Evolutionary conservation across 2,329 filamentous ascomycete genomes (phyloP).

Genomic region (Calycina herbarum): DNA sequence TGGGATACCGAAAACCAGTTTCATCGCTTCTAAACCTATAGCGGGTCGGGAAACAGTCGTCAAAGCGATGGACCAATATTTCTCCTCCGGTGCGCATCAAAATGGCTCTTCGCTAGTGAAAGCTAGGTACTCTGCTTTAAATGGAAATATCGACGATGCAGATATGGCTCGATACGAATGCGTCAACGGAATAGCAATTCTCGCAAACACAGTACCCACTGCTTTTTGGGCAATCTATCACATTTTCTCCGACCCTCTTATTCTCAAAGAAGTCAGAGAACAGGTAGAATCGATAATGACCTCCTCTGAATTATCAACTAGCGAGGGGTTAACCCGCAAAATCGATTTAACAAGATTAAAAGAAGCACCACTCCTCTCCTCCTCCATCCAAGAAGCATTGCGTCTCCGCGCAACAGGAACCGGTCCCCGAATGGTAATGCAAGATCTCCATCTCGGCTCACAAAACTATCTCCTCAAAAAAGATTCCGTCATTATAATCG

Average conservation of each 20-base stretch:
- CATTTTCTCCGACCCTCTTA: neutral
- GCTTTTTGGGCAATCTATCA: conserved; percentile 8
- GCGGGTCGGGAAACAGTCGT: neutral
- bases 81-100: neutral
- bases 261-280: conserved; percentile 1
- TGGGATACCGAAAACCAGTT: neutral
- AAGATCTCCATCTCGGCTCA: neutral
- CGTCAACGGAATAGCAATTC: conserved; percentile 6
- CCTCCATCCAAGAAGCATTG: conserved; percentile 6
- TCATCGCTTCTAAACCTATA: neutral
- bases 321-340: neutral
- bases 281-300: neutral
- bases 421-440: conserved; percentile 6
- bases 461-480: conserved; percentile 4
- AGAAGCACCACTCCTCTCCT: conserved; percentile 7
- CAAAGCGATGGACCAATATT: neutral
- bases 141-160: neutral
- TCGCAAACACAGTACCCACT: conserved; percentile 4
- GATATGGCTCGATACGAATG: neutral
- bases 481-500: conserved; percentile 3
- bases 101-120: conserved; percentile 6
- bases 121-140: neutral
- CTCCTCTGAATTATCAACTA: neutral
- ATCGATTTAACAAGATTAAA: conserved; percentile 3
- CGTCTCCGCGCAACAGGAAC: conserved; percentile 6